phyloP scores from a whole-genome alignment of 345 rosid species.

The Eucalyptus paniculata region DNA sequence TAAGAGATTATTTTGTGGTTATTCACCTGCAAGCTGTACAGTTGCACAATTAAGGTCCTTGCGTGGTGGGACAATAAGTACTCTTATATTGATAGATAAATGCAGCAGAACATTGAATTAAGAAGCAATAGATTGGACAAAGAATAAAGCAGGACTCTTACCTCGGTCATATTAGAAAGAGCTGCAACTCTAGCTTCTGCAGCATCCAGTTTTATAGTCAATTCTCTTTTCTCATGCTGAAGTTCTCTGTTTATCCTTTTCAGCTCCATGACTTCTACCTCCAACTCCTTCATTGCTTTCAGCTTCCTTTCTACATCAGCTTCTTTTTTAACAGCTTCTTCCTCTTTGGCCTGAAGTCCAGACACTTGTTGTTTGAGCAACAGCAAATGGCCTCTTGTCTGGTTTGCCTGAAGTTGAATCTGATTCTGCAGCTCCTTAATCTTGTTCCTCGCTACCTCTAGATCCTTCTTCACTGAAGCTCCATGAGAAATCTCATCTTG shows the following conservation, averaged over 20 bases:
- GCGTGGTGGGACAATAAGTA: neutral
- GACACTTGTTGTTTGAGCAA: constrained; percentile 91
- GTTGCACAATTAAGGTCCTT: neutral
- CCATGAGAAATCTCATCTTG: constrained; percentile 59
- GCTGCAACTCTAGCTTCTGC: constrained; percentile 60
- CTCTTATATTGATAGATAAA: neutral
- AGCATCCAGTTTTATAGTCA: constrained; percentile 68
- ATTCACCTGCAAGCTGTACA: neutral
- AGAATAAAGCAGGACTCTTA: constrained; percentile 1
- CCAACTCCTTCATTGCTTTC: constrained; percentile 59
- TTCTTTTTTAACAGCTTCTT: constrained; percentile 66
- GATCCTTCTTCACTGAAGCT: constrained; percentile 47
- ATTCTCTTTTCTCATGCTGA: constrained; percentile 89
- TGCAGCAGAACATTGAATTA: neutral
- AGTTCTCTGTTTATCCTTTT: constrained; percentile 90
- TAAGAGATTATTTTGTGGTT: neutral
- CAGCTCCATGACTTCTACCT: constrained; percentile 81
- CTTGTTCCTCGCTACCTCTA: constrained; percentile 70
- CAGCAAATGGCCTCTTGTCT: constrained; percentile 84
- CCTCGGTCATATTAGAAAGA: constrained; percentile 93
- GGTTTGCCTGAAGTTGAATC: constrained; percentile 88
- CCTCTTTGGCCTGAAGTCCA: constrained; percentile 71
- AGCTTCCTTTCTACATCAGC: constrained; percentile 60
- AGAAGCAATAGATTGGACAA: neutral
- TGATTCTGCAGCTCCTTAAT: constrained; percentile 87